A percentile compares a stretch with the other conserved stretches of the same genome.
These are phyloP conservation scores for Stentor coeruleus DNA, from an alignment of 73 alveolate species.

Conservation along the genomic window DNA sequence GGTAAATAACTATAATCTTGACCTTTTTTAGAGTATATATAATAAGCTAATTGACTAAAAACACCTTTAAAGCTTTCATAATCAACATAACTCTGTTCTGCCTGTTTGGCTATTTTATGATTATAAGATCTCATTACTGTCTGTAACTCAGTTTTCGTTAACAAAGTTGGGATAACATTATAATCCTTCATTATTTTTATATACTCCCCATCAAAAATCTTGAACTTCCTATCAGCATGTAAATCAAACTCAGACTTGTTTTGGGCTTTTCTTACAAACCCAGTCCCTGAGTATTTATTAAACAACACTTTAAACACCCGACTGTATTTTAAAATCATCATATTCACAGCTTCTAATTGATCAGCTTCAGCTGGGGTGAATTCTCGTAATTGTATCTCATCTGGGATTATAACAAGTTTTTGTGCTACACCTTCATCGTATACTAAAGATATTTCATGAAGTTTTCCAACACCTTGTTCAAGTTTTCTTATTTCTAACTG, in stretches of 20 bases:
- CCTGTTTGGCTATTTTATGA: not conserved
- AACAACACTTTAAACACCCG: not conserved
- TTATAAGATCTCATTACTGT: not conserved
- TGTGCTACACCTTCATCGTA: not conserved
- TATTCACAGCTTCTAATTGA: not conserved
- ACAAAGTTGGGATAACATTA: not conserved
- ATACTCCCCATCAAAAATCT: not conserved
- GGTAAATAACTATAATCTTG: conserved; percentile 17
- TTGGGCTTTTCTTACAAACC: not conserved
- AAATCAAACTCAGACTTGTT: not conserved
- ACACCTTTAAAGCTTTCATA: conserved; percentile 11
- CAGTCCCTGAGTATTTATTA: not conserved
- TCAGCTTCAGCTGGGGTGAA: conserved; percentile 22
- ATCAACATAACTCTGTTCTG: not conserved
- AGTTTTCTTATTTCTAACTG: conserved; percentile 1
- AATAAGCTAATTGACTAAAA: not conserved
- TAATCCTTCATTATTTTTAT: not conserved
- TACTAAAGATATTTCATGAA: not conserved
- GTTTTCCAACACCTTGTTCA: not conserved
- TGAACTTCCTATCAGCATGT: not conserved
- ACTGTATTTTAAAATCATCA: not conserved
- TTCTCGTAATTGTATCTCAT: not conserved
- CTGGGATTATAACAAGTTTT: not conserved
- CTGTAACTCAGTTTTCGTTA: not conserved
- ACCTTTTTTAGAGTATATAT: not conserved